phyloP scores from a whole-genome alignment of 345 rosid species.

The Eucalyptus erythrocorys region DNA sequence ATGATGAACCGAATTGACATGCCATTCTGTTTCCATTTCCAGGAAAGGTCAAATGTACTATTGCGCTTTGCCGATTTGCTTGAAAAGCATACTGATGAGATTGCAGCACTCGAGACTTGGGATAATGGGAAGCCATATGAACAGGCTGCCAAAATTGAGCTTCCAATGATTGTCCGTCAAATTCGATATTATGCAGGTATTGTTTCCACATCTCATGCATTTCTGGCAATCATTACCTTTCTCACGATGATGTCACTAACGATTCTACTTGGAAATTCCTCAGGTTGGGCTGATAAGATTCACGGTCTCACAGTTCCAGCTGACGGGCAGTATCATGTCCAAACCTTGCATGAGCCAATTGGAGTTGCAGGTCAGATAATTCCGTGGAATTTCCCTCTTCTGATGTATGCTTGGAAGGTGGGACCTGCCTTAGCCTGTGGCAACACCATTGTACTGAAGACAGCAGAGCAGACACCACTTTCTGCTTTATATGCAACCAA shows the following conservation, averaged over 20 bases:
- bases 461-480: constrained; percentile 91
- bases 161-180: constrained; percentile 57
- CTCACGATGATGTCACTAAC: neutral
- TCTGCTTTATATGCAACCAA: constrained; percentile 53
- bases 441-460: constrained; percentile 76
- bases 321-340: constrained; percentile 69
- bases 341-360: constrained; percentile 81
- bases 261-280: neutral
- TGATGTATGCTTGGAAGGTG: constrained; percentile 86
- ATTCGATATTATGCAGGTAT: constrained; percentile 89
- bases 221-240: neutral
- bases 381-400: constrained; percentile 96
- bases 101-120: constrained; percentile 89
- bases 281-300: constrained; percentile 98
- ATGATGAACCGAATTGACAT: neutral
- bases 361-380: constrained; percentile 96
- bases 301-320: constrained; percentile 80
- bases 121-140: constrained; percentile 84
- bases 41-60: constrained; percentile 76
- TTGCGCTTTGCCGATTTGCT: constrained; percentile 73
- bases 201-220: neutral
- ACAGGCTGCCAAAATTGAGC: constrained; percentile 59
- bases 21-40: neutral
- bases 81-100: constrained; percentile 75
- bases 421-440: constrained; percentile 94